These are phyloP conservation scores for Xylariaceae sp. DNA, from an alignment of 2,329 filamentous ascomycete species.

Conservation along the genomic window DNA sequence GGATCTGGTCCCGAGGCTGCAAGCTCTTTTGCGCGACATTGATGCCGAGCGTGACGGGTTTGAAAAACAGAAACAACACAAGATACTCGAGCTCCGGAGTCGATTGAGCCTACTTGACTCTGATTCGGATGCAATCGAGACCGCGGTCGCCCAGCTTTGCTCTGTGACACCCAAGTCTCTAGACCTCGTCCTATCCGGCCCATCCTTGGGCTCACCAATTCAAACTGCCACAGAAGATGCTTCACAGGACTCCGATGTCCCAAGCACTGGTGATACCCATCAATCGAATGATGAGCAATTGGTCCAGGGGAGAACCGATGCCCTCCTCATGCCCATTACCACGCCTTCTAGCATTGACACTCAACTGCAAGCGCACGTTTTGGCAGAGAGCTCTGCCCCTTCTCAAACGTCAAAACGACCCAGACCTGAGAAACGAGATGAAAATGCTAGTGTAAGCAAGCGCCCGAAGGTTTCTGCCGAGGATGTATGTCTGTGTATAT, in stretches of 20 bases:
- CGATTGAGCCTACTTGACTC: conserved; percentile 24
- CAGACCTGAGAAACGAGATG: conserved; percentile 6
- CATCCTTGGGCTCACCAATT: conserved; percentile 20
- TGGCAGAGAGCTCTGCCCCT: conserved; percentile 14
- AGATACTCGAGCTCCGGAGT: conserved; percentile 22
- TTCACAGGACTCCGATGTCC: neutral
- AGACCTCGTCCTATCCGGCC: conserved; percentile 22
- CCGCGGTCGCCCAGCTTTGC: conserved; percentile 19
- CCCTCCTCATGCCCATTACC: too few species aligned
- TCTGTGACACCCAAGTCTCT: conserved; percentile 24
- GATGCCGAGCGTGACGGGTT: conserved; percentile 26
- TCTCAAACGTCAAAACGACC: conserved; percentile 16
- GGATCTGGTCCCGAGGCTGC: conserved; percentile 25
- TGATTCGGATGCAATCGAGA: conserved; percentile 20
- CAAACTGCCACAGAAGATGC: conserved; percentile 7
- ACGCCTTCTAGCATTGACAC: conserved; percentile 10
- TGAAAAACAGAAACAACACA: conserved; percentile 23
- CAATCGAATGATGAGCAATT: neutral
- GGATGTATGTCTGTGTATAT: conserved; percentile 7
- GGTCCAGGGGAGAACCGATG: neutral
- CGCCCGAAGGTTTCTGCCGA: conserved; percentile 20
- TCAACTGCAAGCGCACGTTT: conserved; percentile 17
- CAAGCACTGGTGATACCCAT: too few species aligned
- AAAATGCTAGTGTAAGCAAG: conserved; percentile 13
- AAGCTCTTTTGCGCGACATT: conserved; percentile 24